Evolutionary conservation across 2,329 filamentous ascomycete species (phyloP), one percentile per base, ranked within the genome.

Genomic region (Meredithiella fracta): DNA sequence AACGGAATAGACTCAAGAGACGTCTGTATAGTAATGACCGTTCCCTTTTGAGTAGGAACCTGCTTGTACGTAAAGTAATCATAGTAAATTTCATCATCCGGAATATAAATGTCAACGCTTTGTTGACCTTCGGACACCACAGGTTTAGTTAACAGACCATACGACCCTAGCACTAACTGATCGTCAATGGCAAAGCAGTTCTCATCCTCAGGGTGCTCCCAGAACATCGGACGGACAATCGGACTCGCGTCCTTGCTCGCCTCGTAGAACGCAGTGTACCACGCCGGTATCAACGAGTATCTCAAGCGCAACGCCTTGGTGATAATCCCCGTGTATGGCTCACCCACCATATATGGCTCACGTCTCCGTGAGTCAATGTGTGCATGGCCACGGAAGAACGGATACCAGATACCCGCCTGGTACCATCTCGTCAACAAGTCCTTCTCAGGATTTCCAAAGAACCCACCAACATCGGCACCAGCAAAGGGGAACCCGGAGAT

Each of bases 201-300:
- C 67, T 96, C 91, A 62, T 94, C 89, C 0, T 77, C 73, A 0
- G 92, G 92, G 65, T 95, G 87, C 1, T 88, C 85, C 72, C 91
- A 97, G 71, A 90, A 94, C 71, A 97, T 89, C 8, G 92, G 91
- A 54, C 87, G 80, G 56, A 98, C 74, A 62, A 98, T 91, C 0
- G 92, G 92, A 56, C 82, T 85, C 42, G 90, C 91, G 51, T 86
- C 81, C 15, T 81, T 75, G 62, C 86, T 84, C 11, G 92, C 88
- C 64, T 94, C 82, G 65, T 91, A 88, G 75, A 98, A 98, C 7
- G 91, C 89, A 1, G 91, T 97, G 68, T 98, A 98, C 90, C 90
- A 97, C 1, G 86, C 81, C 26, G 92, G 92, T 42, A 98, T 77
- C 37, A 98, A 76, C 60, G 84, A 81, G 69, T 98, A 98, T 53